Evolutionary conservation across 2,329 filamentous ascomycete genomes (phyloP).

Genomic region (Parasarocladium wereldwijsianum): DNA sequence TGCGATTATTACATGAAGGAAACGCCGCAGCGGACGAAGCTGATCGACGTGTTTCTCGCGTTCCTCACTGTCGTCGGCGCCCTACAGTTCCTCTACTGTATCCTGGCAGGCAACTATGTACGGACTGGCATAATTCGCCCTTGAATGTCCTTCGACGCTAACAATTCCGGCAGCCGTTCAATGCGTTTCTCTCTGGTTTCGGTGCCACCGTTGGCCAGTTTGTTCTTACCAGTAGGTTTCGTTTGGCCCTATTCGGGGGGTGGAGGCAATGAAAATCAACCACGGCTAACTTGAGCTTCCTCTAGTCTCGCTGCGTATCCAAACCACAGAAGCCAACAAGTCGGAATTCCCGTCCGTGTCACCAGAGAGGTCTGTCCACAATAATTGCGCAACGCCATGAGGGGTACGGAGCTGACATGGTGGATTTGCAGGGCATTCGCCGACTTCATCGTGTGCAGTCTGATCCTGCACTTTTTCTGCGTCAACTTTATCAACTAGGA

Average conservation of each 20-base stretch:
- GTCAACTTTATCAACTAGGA: constrained; percentile 96
- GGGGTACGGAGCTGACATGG: constrained; percentile 8
- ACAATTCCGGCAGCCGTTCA: constrained; percentile 63
- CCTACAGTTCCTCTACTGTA: constrained; percentile 89
- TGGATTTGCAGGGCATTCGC: constrained; percentile 64
- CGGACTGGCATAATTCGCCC: constrained; percentile 21
- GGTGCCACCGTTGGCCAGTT: constrained; percentile 92
- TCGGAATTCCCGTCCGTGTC: constrained; percentile 62
- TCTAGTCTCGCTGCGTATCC: constrained; percentile 65
- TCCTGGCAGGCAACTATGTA: constrained; percentile 89
- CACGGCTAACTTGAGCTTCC: background rate
- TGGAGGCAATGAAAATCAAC: no score
- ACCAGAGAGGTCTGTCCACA: constrained; percentile 52
- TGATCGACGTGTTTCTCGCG: constrained; percentile 79
- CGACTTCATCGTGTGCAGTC: constrained; percentile 85
- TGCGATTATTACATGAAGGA: constrained; percentile 64
- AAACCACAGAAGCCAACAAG: constrained; percentile 76
- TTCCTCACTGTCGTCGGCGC: constrained; percentile 76
- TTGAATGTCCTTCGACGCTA: constrained; percentile 7
- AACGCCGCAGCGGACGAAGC: constrained; percentile 82
- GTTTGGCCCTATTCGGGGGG: background rate
- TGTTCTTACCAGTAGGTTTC: constrained; percentile 72
- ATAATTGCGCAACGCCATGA: background rate
- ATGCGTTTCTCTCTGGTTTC: constrained; percentile 94
- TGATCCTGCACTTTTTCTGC: constrained; percentile 97